phyloP scores from a whole-genome alignment of 805 yeast genomes.

The Kodamaea kakaduensis region DNA sequence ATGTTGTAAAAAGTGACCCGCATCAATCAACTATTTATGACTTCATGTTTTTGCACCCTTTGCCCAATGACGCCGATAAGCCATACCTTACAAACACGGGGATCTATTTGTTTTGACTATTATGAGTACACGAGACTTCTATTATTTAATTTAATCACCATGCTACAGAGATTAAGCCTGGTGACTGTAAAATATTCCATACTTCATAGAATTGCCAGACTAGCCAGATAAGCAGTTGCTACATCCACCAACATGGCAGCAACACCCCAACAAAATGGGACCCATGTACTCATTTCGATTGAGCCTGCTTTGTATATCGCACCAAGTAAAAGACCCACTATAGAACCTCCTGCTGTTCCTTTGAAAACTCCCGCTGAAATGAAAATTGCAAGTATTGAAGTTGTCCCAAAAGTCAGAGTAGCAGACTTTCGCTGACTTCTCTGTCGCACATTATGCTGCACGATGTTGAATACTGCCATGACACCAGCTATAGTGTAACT shows the following conservation, averaged over 20 bases:
- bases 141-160: too few relatives aligned
- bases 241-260: conserved; percentile 65
- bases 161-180: too few relatives aligned
- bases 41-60: too few relatives aligned
- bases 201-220: conserved; percentile 22
- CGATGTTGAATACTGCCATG: conserved; percentile 42
- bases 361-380: conserved; percentile 53
- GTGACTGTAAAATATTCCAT: too few relatives aligned
- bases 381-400: conserved; percentile 46
- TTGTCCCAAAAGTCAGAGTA: conserved; percentile 21
- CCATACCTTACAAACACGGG: too few relatives aligned
- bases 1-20: too few relatives aligned
- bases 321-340: conserved; percentile 69
- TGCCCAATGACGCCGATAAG: too few relatives aligned
- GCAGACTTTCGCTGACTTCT: conserved; percentile 3
- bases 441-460: conserved; percentile 20
- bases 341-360: conserved; percentile 69
- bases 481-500: conserved; percentile 64
- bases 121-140: too few relatives aligned
- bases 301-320: conserved; percentile 77
- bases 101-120: too few relatives aligned
- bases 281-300: conserved; percentile 91
- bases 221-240: conserved; percentile 60
- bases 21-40: too few relatives aligned
- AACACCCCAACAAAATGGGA: conserved; percentile 80